phyloP scores from a whole-genome alignment of 2,329 filamentous ascomycete species.

The Bipolaris oryzae region DNA sequence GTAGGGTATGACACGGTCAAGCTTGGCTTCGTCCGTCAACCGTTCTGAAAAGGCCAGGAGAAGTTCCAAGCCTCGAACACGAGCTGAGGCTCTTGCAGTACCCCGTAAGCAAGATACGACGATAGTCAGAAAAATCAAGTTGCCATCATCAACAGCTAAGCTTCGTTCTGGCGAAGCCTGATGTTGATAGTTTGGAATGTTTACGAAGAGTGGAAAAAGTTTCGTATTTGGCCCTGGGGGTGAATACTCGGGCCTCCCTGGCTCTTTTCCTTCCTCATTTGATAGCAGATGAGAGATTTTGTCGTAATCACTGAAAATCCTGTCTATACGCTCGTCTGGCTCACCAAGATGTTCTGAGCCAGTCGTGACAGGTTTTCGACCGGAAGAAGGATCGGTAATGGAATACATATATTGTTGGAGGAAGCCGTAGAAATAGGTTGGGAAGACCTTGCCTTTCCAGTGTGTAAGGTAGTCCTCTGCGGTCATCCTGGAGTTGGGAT shows the following conservation, averaged over 20 bases:
- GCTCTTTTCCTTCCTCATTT: conserved; percentile 63
- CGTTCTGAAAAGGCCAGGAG: conserved; percentile 89
- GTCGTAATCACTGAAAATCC: conserved; percentile 93
- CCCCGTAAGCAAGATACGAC: conserved; percentile 88
- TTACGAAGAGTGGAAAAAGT: conserved; percentile 80
- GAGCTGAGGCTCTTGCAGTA: conserved; percentile 85
- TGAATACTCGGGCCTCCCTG: conserved; percentile 38
- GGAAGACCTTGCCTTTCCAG: conserved; percentile 91
- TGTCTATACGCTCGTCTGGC: conserved; percentile 90
- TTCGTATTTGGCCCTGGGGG: conserved; percentile 55
- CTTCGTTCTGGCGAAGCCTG: conserved; percentile 66
- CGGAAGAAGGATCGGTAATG: conserved; percentile 87
- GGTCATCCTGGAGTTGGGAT: conserved; percentile 88
- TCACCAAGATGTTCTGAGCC: conserved; percentile 77
- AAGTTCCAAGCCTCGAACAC: conserved; percentile 87
- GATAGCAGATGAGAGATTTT: conserved; percentile 96
- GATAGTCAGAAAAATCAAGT: conserved; percentile 87
- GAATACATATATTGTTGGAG: conserved; percentile 97
- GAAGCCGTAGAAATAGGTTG: conserved; percentile 96
- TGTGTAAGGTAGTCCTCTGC: conserved; percentile 94
- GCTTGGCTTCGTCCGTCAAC: conserved; percentile 91
- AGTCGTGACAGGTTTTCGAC: conserved; percentile 72
- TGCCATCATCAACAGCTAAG: conserved; percentile 79
- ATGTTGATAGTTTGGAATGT: conserved; percentile 84
- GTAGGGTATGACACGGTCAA: conserved; percentile 92